These are phyloP conservation scores for Pachysandra terminalis DNA, from an alignment of 164 flowering plant species.

Conservation along the genomic window DNA sequence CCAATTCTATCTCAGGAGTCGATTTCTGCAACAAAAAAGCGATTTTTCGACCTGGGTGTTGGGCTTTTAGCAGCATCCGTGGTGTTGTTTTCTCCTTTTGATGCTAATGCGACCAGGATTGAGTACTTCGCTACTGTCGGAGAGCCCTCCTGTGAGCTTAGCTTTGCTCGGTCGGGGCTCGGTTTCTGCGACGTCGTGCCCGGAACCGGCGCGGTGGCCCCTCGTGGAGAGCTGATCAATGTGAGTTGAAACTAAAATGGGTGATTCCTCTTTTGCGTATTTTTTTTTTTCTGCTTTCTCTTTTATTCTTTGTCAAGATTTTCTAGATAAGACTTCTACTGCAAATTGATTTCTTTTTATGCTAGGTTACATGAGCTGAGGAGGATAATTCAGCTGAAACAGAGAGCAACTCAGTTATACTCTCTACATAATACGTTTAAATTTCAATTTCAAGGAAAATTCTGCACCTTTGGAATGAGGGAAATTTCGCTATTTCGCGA, in stretches of 20 bases:
- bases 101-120: slow-evolving; percentile 79
- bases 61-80: slow-evolving; percentile 63
- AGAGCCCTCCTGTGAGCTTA: slow-evolving; percentile 74
- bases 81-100: slow-evolving; percentile 43
- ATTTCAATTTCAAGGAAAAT: no score
- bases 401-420: no score
- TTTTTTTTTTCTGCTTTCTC: not conserved
- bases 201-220: slow-evolving; percentile 64
- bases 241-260: slow-evolving; percentile 34
- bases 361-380: no score
- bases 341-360: not conserved
- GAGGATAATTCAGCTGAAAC: no score
- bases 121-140: slow-evolving; percentile 82
- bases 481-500: no score
- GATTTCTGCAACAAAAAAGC: slow-evolving; percentile 23
- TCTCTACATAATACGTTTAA: no score
- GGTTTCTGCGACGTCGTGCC: slow-evolving; percentile 71
- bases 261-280: not conserved
- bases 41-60: slow-evolving; percentile 36
- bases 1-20: slow-evolving; percentile 14
- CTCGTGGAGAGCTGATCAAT: slow-evolving; percentile 70
- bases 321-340: not conserved
- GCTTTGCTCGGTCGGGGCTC: slow-evolving; percentile 61
- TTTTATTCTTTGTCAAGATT: not conserved
- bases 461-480: no score